Evolutionary conservation across 2,329 filamentous ascomycete genomes (phyloP).

Genomic region (Biscogniauxia marginata): DNA sequence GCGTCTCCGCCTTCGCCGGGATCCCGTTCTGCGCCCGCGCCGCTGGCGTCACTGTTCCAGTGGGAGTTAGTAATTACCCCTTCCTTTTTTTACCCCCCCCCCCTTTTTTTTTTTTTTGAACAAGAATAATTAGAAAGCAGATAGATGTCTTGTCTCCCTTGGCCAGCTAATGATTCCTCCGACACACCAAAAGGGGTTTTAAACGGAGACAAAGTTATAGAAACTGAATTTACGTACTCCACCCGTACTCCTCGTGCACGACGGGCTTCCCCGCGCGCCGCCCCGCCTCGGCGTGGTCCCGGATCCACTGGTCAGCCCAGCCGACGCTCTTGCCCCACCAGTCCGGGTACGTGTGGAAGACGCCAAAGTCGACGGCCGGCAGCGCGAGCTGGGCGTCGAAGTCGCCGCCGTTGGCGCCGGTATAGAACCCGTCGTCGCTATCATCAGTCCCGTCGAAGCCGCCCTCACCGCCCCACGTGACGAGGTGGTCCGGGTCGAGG

Average conservation of each 20-base stretch:
- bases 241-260: conserved; percentile 41
- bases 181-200: too few relatives aligned
- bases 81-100: conserved; percentile 58
- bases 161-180: too few relatives aligned
- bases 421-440: conserved; percentile 53
- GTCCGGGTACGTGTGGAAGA: conserved; percentile 39
- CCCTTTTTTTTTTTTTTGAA: too few relatives aligned
- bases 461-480: conserved; percentile 59
- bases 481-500: conserved; percentile 61
- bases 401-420: conserved; percentile 51
- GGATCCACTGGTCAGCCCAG: conserved; percentile 38
- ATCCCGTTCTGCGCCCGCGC: background rate
- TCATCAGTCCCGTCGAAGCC: conserved; percentile 38
- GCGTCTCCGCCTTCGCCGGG: conserved; percentile 35
- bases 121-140: too few relatives aligned
- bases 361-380: conserved; percentile 30
- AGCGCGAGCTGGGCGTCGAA: conserved; percentile 40
- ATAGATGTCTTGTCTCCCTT: too few relatives aligned
- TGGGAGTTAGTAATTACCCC: too few relatives aligned
- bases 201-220: too few relatives aligned
- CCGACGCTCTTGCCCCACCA: conserved; percentile 34
- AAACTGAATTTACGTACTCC: conserved; percentile 49
- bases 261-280: conserved; percentile 40
- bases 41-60: background rate
- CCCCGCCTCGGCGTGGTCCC: conserved; percentile 38